These are phyloP conservation scores for Suhomyces anneliseae DNA, from an alignment of 1,139 yeast species.

Conservation along the genomic window DNA sequence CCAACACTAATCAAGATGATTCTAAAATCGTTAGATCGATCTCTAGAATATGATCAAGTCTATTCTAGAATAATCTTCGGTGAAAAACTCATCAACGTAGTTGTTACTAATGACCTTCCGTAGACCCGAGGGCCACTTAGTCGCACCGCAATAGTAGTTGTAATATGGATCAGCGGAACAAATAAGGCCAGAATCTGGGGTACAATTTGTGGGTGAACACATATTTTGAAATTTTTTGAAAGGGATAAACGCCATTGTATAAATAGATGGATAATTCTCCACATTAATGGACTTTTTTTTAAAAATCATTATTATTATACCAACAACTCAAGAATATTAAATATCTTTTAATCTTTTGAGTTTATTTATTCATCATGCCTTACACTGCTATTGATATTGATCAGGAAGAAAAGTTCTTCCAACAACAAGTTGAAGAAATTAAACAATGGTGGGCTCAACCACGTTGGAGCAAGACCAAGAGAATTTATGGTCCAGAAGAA, in stretches of 20 bases:
- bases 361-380: slow-evolving; percentile 32
- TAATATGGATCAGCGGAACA: slow-evolving; percentile 10
- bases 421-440: slow-evolving; percentile 69
- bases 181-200: slow-evolving; percentile 9
- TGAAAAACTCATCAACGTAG: neutral
- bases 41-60: neutral
- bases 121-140: slow-evolving; percentile 3
- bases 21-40: neutral
- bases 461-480: slow-evolving; percentile 85
- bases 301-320: neutral
- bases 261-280: slow-evolving; percentile 2
- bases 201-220: slow-evolving; percentile 4
- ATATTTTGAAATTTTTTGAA: neutral
- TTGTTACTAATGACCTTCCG: slow-evolving; percentile 1
- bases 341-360: neutral
- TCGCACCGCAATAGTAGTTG: slow-evolving; percentile 4
- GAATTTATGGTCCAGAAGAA: slow-evolving; percentile 86
- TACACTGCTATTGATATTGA: slow-evolving; percentile 56
- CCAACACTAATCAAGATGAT: neutral
- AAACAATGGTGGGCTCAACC: slow-evolving; percentile 91
- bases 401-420: slow-evolving; percentile 65
- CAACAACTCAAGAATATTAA: neutral
- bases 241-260: slow-evolving; percentile 1
- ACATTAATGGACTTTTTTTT: neutral
- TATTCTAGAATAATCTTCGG: no score